Evolutionary conservation across 164 flowering plant genomes (phyloP).

Genomic region (Stephania japonica): DNA sequence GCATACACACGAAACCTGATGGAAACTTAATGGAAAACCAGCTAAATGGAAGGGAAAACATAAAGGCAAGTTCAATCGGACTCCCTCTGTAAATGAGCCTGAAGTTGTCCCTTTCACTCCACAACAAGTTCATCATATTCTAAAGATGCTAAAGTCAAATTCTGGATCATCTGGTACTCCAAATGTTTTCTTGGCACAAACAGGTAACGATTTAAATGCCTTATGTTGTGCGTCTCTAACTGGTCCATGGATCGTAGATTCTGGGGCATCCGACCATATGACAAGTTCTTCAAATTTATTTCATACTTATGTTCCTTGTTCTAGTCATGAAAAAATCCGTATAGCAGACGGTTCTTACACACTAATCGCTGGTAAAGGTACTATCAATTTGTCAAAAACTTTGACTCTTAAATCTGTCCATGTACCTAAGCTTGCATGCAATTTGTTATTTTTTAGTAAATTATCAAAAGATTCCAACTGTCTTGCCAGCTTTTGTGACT

Average conservation of each 20-base stretch:
- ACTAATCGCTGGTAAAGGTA: background rate
- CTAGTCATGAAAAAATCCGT: background rate
- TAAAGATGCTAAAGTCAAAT: background rate
- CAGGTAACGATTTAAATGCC: background rate
- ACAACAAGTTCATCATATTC: background rate
- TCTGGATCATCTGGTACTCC: background rate
- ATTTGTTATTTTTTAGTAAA: slow-evolving; percentile 1
- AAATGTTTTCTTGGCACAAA: background rate
- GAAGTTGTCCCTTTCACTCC: background rate
- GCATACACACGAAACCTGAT: slow-evolving; percentile 10
- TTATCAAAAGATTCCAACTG: slow-evolving; percentile 7
- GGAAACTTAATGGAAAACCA: slow-evolving; percentile 9
- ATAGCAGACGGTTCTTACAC: slow-evolving; percentile 2
- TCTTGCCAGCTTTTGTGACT: slow-evolving; percentile 6
- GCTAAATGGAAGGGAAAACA: slow-evolving; percentile 11
- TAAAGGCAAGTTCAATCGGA: background rate
- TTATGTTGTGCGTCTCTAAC: background rate
- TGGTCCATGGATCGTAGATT: background rate
- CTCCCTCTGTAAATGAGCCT: background rate
- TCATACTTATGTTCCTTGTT: background rate
- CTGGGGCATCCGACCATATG: background rate
- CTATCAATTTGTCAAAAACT: background rate
- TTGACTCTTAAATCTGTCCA: background rate
- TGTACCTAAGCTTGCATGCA: slow-evolving; percentile 8
- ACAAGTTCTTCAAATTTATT: background rate